phyloP scores from a whole-genome alignment of 306 rosid genomes.

The Inga oerstediana region DNA sequence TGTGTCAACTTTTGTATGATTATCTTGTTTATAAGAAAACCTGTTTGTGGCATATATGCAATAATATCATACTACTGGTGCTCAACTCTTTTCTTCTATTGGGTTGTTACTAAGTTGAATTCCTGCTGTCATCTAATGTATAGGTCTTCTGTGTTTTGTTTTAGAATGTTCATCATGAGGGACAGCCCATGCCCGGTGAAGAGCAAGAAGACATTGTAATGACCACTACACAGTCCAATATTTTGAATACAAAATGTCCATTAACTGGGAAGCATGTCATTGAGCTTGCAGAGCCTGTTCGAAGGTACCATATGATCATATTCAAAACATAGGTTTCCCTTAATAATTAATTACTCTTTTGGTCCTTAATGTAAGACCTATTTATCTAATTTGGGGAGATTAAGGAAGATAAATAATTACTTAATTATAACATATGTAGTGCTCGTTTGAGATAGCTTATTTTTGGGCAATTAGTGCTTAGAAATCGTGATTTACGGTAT shows the following conservation, averaged over 20 bases:
- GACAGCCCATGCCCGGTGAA: slow-evolving; percentile 94
- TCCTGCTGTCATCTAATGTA: slow-evolving; percentile 23
- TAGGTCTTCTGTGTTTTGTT: slow-evolving; percentile 38
- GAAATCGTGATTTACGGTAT: too few relatives aligned
- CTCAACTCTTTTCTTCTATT: slow-evolving; percentile 18
- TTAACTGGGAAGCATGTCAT: slow-evolving; percentile 78
- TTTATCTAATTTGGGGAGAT: too few relatives aligned
- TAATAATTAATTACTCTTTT: not conserved
- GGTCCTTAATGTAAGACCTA: too few relatives aligned
- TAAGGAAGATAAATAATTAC: too few relatives aligned
- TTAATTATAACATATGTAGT: too few relatives aligned
- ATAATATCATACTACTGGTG: not conserved
- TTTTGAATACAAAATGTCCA: slow-evolving; percentile 78
- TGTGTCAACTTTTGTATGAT: slow-evolving; percentile 15
- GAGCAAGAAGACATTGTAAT: slow-evolving; percentile 90
- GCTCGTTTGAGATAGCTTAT: too few relatives aligned
- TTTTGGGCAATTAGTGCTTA: too few relatives aligned
- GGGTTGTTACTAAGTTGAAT: slow-evolving; percentile 15
- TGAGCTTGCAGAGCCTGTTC: slow-evolving; percentile 75
- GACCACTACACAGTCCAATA: slow-evolving; percentile 75
- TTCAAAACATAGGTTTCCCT: slow-evolving; percentile 21
- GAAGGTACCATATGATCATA: slow-evolving; percentile 61
- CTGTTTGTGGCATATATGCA: slow-evolving; percentile 9
- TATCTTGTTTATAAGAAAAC: slow-evolving; percentile 23
- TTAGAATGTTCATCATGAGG: slow-evolving; percentile 89